Evolutionary conservation across 106 monocot genomes (phyloP).

Genomic region (Acorus calamus): DNA sequence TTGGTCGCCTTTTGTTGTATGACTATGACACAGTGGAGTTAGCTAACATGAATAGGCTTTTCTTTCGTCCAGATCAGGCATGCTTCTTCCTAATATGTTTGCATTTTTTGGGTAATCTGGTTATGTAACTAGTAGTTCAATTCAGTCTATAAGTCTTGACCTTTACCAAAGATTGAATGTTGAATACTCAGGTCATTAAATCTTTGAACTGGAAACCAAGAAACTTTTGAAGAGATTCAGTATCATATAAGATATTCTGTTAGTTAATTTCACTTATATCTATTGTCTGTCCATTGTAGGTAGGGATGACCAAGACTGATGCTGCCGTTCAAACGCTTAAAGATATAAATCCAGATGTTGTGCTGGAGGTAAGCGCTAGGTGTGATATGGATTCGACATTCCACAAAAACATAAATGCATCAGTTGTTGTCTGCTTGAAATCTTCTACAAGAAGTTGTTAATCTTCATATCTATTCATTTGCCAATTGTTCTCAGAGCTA

Average conservation of each 20-base stretch:
- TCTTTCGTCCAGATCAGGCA: constrained; percentile 99
- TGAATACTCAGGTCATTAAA: too few species aligned
- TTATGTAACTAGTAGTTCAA: not conserved
- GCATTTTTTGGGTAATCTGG: not conserved
- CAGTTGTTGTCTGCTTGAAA: too few species aligned
- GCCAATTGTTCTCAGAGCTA: constrained; percentile 54
- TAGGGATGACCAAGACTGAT: constrained; percentile 98
- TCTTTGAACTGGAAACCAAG: too few species aligned
- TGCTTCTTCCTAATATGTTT: constrained; percentile 17
- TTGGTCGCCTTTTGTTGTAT: constrained; percentile 90
- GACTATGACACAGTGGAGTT: constrained; percentile 95
- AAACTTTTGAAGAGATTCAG: too few species aligned
- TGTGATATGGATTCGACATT: too few species aligned
- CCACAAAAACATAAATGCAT: too few species aligned
- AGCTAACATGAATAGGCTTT: constrained; percentile 96
- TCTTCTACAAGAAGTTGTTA: too few species aligned
- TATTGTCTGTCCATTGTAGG: constrained; percentile 29
- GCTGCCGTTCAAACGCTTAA: constrained; percentile 91
- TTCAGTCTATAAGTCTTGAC: too few species aligned
- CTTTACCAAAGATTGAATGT: too few species aligned
- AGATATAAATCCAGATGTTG: constrained; percentile 94
- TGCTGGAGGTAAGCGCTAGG: constrained; percentile 54
- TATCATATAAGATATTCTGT: too few species aligned
- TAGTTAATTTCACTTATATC: constrained; percentile 2
- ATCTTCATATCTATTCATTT: not conserved